Evolutionary conservation across 2,329 filamentous ascomycete species (phyloP).

Genomic region (Aspergillus costaricaensis): DNA sequence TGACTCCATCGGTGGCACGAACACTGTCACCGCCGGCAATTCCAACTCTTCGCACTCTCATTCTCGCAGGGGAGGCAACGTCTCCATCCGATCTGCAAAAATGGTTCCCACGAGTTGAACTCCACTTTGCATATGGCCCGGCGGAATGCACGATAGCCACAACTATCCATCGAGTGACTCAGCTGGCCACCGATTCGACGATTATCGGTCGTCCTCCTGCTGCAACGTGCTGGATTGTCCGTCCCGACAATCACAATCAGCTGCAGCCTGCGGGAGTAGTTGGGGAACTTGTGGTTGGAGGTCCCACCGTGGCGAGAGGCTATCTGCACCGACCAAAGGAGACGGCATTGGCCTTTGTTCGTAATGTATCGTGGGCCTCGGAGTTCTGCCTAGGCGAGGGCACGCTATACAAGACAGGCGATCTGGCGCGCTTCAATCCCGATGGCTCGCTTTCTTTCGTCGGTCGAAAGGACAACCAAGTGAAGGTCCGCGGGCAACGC

Average conservation of each 20-base stretch:
- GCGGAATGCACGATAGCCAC: background rate
- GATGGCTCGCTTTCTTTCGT: background rate
- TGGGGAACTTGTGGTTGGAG: background rate
- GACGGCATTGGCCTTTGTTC: background rate
- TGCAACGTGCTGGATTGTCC: background rate
- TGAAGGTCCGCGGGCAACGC: background rate
- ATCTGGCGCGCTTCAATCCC: background rate
- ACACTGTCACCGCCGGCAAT: background rate
- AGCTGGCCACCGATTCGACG: no score
- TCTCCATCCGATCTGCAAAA: background rate
- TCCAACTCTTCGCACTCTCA: background rate
- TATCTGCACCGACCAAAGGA: background rate
- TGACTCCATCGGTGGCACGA: background rate
- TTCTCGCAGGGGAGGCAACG: background rate
- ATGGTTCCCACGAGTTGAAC: background rate
- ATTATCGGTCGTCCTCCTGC: background rate
- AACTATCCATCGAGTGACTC: no score
- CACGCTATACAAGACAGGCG: background rate
- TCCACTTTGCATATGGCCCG: background rate
- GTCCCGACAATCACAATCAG: background rate
- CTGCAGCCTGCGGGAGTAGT: background rate
- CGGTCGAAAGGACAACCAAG: background rate
- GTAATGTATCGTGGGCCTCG: background rate
- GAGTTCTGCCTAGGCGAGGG: background rate
- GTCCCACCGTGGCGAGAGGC: background rate